These are phyloP conservation scores for Penicillium fimorum DNA, from an alignment of 495 filamentous ascomycete genomes.

Conservation along the genomic window DNA sequence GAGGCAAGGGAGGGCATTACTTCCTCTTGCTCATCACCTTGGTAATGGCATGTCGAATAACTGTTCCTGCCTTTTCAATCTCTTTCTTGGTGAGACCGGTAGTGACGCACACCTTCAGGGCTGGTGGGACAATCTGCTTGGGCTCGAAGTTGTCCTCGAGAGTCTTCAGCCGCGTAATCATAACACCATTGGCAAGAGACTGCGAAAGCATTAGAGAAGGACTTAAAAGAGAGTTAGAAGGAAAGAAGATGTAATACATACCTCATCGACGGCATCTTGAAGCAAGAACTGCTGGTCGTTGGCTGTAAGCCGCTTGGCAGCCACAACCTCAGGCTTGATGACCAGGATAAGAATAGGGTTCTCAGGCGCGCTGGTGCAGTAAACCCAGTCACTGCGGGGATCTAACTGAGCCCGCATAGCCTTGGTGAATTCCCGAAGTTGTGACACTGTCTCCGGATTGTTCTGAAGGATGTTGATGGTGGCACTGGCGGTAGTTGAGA, in stretches of 20 bases:
- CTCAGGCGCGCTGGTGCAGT: conserved; percentile 75
- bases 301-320: conserved; percentile 60
- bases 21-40: conserved; percentile 69
- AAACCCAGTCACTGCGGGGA: conserved; percentile 89
- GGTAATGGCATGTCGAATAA: conserved; percentile 88
- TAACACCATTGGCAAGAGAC: conserved; percentile 77
- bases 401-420: conserved; percentile 84
- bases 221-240: background rate
- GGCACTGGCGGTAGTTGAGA: conserved; percentile 92
- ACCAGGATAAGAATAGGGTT: conserved; percentile 84
- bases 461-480: conserved; percentile 79
- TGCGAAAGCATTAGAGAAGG: conserved; percentile 30
- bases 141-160: conserved; percentile 63
- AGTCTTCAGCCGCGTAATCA: conserved; percentile 82
- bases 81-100: conserved; percentile 88
- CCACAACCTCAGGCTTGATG: conserved; percentile 80
- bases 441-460: conserved; percentile 70
- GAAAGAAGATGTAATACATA: conserved; percentile 36
- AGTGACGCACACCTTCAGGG: conserved; percentile 87
- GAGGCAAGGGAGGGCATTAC: conserved; percentile 19
- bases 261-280: conserved; percentile 92
- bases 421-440: conserved; percentile 77
- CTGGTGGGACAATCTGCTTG: conserved; percentile 67
- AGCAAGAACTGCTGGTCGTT: conserved; percentile 82
- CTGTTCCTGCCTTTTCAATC: conserved; percentile 85